Percentiles rank a stretch among this genome's conserved stretches.
Evolutionary conservation across 257 asterid genomes (phyloP).

Genomic region (Fraxinus excelsior): DNA sequence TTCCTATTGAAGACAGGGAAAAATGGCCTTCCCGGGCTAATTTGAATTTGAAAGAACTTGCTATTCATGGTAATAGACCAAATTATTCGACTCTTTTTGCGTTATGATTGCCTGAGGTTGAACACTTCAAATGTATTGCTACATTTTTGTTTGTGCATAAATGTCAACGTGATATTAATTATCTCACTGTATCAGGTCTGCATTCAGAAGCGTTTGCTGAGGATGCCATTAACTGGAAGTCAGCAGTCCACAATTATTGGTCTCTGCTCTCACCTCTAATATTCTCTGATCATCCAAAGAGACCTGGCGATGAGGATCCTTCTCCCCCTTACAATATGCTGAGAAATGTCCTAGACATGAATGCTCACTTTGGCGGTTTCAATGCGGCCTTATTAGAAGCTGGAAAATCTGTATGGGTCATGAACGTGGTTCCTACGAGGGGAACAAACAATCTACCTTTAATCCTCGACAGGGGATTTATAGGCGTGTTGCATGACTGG

Average conservation of each 20-base stretch:
- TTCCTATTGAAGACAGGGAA: slow-evolving; percentile 69
- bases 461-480: slow-evolving; percentile 80
- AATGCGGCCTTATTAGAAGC: slow-evolving; percentile 83
- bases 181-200: slow-evolving; percentile 50
- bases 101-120: not conserved
- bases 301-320: slow-evolving; percentile 99
- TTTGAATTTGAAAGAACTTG: slow-evolving; percentile 63
- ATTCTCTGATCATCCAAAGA: slow-evolving; percentile 97
- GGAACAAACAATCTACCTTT: slow-evolving; percentile 78
- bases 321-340: slow-evolving; percentile 99
- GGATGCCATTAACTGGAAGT: slow-evolving; percentile 69
- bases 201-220: slow-evolving; percentile 68
- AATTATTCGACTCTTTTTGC: not conserved
- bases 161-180: not conserved
- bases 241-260: slow-evolving; percentile 86
- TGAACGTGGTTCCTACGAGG: slow-evolving; percentile 88
- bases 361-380: slow-evolving; percentile 89
- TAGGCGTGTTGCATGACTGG: slow-evolving; percentile 96
- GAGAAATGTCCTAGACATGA: slow-evolving; percentile 97
- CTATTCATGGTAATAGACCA: slow-evolving; percentile 59
- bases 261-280: slow-evolving; percentile 92
- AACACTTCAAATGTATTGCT: not conserved
- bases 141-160: not conserved
- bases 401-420: slow-evolving; percentile 92
- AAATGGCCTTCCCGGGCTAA: slow-evolving; percentile 86